A percentile compares a stretch with the other conserved stretches of the same genome.
Evolutionary conservation across 2,329 filamentous ascomycete genomes (phyloP).

Genomic region (Rutstroemia sp.): DNA sequence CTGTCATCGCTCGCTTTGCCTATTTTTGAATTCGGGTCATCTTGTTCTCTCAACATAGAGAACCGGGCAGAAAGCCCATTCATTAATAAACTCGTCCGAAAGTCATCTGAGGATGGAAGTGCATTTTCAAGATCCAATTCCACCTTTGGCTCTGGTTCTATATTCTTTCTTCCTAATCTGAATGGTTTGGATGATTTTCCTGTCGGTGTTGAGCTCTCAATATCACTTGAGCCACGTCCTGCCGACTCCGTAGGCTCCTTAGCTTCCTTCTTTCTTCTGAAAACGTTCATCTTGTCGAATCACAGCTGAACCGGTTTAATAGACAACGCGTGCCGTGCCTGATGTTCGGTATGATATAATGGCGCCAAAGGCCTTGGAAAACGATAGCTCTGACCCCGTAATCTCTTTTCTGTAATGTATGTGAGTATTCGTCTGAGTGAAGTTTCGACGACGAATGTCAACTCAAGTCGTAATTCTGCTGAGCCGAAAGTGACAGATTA

Average conservation of each 20-base stretch:
- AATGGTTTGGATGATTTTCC: constrained; percentile 45
- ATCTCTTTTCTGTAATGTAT: too few relatives aligned
- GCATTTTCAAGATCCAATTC: constrained; percentile 67
- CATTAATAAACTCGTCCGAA: constrained; percentile 93
- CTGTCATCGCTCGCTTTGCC: constrained; percentile 96
- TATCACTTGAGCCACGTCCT: constrained; percentile 46
- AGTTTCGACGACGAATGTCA: not conserved
- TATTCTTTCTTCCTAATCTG: constrained; percentile 44
- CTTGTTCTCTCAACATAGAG: constrained; percentile 93
- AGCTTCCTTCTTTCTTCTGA: constrained; percentile 70
- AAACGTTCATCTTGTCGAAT: constrained; percentile 30
- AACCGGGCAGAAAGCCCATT: constrained; percentile 90
- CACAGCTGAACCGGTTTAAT: not conserved
- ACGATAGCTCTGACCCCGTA: not conserved
- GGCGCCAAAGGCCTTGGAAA: not conserved
- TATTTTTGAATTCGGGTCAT: constrained; percentile 80
- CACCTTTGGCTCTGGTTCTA: constrained; percentile 49
- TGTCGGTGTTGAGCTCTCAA: constrained; percentile 31
- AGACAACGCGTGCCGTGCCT: not conserved
- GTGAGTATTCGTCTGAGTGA: not conserved
- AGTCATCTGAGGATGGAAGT: constrained; percentile 78
- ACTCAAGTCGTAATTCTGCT: too few relatives aligned
- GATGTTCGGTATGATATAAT: not conserved
- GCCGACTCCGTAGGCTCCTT: constrained; percentile 45
- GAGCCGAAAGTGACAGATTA: not conserved